A percentile compares a stretch with the other conserved stretches of the same genome.
phyloP scores from a whole-genome alignment of 768 basidiomycete genomes.

The Daedaleopsis sinensis region DNA sequence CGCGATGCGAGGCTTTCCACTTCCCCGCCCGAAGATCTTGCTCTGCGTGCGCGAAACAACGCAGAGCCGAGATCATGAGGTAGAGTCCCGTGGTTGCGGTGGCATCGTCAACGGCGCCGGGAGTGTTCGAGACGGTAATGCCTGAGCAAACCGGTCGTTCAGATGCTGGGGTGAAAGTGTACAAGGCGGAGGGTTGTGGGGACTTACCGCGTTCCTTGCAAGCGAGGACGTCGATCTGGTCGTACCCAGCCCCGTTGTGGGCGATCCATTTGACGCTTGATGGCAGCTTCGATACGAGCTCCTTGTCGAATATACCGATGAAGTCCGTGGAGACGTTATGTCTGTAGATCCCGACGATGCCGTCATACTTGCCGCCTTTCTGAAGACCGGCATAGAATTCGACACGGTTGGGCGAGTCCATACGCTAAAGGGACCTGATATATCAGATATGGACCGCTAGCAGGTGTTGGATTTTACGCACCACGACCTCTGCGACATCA shows the following conservation, averaged over 20 bases:
- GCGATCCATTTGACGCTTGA: slow-evolving; percentile 79
- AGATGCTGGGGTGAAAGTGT: neutral
- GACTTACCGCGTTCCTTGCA: slow-evolving; percentile 67
- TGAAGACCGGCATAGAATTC: slow-evolving; percentile 69
- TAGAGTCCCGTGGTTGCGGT: slow-evolving; percentile 89
- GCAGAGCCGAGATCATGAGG: slow-evolving; percentile 75
- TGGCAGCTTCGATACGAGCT: slow-evolving; percentile 71
- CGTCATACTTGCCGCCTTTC: slow-evolving; percentile 75
- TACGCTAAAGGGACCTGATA: slow-evolving; percentile 3
- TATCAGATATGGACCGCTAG: neutral
- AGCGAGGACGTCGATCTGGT: slow-evolving; percentile 78
- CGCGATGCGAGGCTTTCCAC: slow-evolving; percentile 60
- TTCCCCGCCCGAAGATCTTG: slow-evolving; percentile 51
- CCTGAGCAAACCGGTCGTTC: slow-evolving; percentile 34
- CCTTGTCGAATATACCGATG: slow-evolving; percentile 82
- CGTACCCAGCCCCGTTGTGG: slow-evolving; percentile 93
- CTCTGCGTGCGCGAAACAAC: slow-evolving; percentile 73
- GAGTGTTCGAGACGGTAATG: slow-evolving; percentile 85
- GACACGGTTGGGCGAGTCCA: slow-evolving; percentile 43
- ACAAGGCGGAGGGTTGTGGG: neutral
- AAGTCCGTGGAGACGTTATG: slow-evolving; percentile 65
- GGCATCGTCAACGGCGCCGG: slow-evolving; percentile 87
- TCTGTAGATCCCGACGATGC: slow-evolving; percentile 77
- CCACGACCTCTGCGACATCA: slow-evolving; percentile 74
- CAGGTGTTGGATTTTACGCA: slow-evolving; percentile 41